phyloP scores from a whole-genome alignment of 164 flowering plant genomes.

The Saururus chinensis region DNA sequence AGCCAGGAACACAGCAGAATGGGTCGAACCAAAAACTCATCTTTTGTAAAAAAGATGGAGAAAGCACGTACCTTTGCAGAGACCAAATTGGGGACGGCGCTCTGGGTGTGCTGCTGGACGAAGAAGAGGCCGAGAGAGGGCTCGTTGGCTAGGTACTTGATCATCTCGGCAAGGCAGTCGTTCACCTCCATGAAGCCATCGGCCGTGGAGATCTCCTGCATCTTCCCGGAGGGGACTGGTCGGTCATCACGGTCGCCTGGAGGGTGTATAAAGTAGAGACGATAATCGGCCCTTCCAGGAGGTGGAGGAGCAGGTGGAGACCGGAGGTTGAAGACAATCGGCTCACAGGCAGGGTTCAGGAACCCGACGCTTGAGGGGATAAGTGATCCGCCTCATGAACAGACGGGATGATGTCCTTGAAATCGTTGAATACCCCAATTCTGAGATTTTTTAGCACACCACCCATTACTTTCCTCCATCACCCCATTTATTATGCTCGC shows the following conservation, averaged over 20 bases:
- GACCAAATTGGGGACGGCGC: slow-evolving; percentile 59
- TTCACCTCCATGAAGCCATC: slow-evolving; percentile 31
- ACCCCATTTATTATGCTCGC: too few species aligned
- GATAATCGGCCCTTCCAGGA: too few species aligned
- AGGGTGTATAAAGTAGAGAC: not conserved
- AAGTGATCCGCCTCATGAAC: too few species aligned
- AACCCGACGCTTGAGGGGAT: too few species aligned
- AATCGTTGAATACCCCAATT: too few species aligned
- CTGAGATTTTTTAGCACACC: too few species aligned
- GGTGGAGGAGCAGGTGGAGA: too few species aligned
- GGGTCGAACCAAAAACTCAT: slow-evolving; percentile 3
- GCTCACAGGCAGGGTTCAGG: too few species aligned
- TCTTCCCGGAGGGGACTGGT: slow-evolving; percentile 2
- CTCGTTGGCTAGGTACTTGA: slow-evolving; percentile 78
- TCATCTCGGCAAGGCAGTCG: slow-evolving; percentile 68
- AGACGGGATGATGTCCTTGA: too few species aligned
- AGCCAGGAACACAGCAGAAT: not conserved
- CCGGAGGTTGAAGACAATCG: too few species aligned
- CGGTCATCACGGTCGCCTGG: not conserved
- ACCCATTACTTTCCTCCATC: too few species aligned
- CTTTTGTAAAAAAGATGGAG: not conserved
- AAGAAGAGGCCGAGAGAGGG: slow-evolving; percentile 92
- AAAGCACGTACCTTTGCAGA: slow-evolving; percentile 21
- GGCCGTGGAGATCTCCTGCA: slow-evolving; percentile 24
- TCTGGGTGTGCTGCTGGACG: slow-evolving; percentile 75